Percentiles rank a stretch among this genome's conserved stretches.
phyloP scores from a whole-genome alignment of 352 stramenopile species.

The Elongisporangium undulatum region DNA sequence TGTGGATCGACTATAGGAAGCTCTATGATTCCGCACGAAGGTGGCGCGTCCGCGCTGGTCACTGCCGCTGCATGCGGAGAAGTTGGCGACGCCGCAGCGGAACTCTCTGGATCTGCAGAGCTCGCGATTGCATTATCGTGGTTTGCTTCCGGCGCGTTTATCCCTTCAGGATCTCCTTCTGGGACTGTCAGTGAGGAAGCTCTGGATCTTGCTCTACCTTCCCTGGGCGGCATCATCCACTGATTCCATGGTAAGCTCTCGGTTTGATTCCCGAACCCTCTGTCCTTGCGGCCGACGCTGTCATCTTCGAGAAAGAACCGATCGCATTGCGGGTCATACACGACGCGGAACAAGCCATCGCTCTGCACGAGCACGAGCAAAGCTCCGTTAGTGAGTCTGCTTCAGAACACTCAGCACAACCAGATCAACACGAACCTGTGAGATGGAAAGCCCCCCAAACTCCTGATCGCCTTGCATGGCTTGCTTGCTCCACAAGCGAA shows the following conservation, averaged over 20 bases:
- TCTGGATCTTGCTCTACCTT: background rate
- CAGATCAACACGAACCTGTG: constrained; percentile 2
- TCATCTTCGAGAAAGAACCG: constrained; percentile 46
- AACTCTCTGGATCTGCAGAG: background rate
- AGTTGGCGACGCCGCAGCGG: background rate
- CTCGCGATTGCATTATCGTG: background rate
- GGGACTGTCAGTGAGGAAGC: background rate
- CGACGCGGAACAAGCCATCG: constrained; percentile 23
- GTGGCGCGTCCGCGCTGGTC: background rate
- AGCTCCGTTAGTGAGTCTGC: background rate
- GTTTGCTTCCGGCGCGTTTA: background rate
- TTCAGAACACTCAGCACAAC: background rate
- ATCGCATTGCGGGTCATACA: constrained; percentile 40
- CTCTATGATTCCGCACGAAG: background rate
- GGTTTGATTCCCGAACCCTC: constrained; percentile 1
- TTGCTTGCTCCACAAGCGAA: background rate
- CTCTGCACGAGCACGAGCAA: background rate
- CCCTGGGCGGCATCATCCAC: constrained; percentile 26
- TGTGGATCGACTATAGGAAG: background rate
- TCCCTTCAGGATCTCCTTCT: constrained; percentile 5
- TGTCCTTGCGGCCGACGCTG: constrained; percentile 2
- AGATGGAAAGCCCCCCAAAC: background rate
- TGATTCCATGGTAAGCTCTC: constrained; percentile 30
- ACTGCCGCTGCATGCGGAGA: background rate
- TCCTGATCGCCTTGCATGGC: background rate